Evolutionary conservation across 305 asterid genomes (phyloP), one percentile per base, ranked within the genome.

Genomic region (Solanum chacoense): DNA sequence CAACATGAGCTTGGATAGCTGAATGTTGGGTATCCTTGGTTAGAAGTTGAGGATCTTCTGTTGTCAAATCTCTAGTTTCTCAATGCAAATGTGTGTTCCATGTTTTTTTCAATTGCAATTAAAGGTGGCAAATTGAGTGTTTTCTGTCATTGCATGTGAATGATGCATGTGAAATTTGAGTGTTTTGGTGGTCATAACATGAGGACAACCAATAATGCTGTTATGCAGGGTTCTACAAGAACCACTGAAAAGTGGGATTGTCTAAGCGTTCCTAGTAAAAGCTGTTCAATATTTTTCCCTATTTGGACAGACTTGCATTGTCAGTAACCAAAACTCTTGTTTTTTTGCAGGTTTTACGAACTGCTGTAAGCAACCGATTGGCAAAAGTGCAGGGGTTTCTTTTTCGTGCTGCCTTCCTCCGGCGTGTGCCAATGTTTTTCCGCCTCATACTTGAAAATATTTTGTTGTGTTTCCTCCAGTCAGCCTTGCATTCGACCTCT

Each of bases 381-480:
- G 99, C 99, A 86, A 96, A 96, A 94, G 99, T 97, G 79, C 99
- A 97, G 92, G 99, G 99, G 50, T 95, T 96, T 93, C 96, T 97
- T 90, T 97, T 97, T 91, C 99, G 99, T 89, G 89, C 98, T 86
- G 99, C 98, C 78, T 97, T 97, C 92, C 99, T 97, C 87, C 98
- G 99, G 73, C 99, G 99, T 36, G 98, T 96, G 86, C 99, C 98
- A 5, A 91, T 93, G 67, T 97, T 97, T 94, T 85, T 95, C 87
- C 98, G 98, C 71, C 98, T 97, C 92, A 97, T 97, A 89, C 92
- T 95, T 89, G 99, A 97, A 93, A 96, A 97, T 90, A 94, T 97
- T 84, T 24, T 95, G 77, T 94, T 97, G 89, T 97, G 99, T 93
- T 96, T 97, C 91, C 92, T 95, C 87, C 98, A 95, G 88, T 97